These are phyloP conservation scores for Periglandula ipomoeae DNA, from an alignment of 2,329 filamentous ascomycete species.

Conservation along the genomic window DNA sequence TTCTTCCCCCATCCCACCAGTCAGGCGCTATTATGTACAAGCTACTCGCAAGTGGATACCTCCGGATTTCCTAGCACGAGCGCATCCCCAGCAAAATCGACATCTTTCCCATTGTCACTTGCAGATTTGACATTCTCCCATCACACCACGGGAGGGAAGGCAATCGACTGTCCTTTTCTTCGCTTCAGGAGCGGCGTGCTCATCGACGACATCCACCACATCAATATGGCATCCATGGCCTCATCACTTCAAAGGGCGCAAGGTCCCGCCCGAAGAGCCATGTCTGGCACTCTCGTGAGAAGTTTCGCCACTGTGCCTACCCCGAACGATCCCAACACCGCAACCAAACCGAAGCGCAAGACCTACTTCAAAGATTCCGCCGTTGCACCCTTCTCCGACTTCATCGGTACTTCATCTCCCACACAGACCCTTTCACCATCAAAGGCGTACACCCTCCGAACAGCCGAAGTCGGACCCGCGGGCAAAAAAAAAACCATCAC, in stretches of 20 bases:
- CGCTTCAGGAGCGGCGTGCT: background rate
- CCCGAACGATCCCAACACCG: slow-evolving; percentile 16
- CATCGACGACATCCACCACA: background rate
- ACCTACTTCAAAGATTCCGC: slow-evolving; percentile 52
- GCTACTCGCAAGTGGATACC: slow-evolving; percentile 1
- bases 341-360: slow-evolving; percentile 22
- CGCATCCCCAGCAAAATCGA: background rate
- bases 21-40: background rate
- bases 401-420: slow-evolving; percentile 35
- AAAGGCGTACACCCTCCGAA: slow-evolving; percentile 52
- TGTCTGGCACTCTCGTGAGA: slow-evolving; percentile 25
- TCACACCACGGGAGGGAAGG: background rate
- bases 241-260: slow-evolving; percentile 33
- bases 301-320: slow-evolving; percentile 38
- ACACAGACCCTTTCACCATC: slow-evolving; percentile 34
- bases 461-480: slow-evolving; percentile 54
- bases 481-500: slow-evolving; percentile 56
- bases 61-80: background rate
- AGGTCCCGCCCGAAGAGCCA: slow-evolving; percentile 31
- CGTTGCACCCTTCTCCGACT: slow-evolving; percentile 50
- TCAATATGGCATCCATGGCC: slow-evolving; percentile 25
- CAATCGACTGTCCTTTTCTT: background rate
- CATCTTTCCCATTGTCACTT: background rate
- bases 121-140: background rate
- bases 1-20: too few relatives aligned